Conservation (phyloP, 2,329 filamentous ascomycete species). For the Ophiostoma montium region DNA sequence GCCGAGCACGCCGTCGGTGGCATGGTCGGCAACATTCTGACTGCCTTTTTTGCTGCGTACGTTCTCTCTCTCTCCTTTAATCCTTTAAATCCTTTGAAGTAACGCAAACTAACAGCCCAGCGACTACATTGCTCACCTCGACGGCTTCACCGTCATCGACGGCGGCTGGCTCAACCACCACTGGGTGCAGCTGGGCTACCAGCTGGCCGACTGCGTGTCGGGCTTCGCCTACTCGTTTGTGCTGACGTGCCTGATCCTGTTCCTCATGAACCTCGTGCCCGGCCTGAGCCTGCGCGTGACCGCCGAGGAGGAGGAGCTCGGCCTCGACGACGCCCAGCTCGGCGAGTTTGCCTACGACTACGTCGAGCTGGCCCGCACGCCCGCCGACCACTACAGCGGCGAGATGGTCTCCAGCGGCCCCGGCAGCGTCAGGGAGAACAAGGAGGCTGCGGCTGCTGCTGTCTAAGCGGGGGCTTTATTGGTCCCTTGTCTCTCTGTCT, state of each 20-base stretch:
- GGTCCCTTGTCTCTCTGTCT: neutral
- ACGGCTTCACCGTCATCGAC: slow-evolving; percentile 50
- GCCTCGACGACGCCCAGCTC: slow-evolving; percentile 81
- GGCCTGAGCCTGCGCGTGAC: slow-evolving; percentile 59
- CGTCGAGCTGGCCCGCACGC: slow-evolving; percentile 56
- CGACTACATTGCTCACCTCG: slow-evolving; percentile 70
- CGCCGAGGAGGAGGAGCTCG: slow-evolving; percentile 68
- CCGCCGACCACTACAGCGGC: slow-evolving; percentile 7
- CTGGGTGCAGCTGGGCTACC: slow-evolving; percentile 73
- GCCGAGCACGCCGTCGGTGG: slow-evolving; percentile 70
- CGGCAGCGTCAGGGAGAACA: slow-evolving; percentile 8
- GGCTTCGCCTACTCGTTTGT: slow-evolving; percentile 68
- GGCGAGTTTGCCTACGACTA: slow-evolving; percentile 96
- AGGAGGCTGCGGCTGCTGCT: slow-evolving; percentile 2
- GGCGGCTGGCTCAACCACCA: slow-evolving; percentile 76
- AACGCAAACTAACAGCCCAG: too few relatives aligned
- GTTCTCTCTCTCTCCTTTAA: too few relatives aligned
- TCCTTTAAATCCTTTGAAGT: too few relatives aligned
- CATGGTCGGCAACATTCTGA: slow-evolving; percentile 64
- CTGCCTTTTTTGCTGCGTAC: slow-evolving; percentile 62
- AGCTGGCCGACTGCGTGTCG: slow-evolving; percentile 66
- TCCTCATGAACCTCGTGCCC: slow-evolving; percentile 66
- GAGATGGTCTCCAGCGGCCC: slow-evolving; percentile 6
- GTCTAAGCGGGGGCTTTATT: neutral
- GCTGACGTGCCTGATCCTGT: slow-evolving; percentile 64